phyloP scores from a whole-genome alignment of 139 green algal species.

The Haematococcus lacustris region DNA sequence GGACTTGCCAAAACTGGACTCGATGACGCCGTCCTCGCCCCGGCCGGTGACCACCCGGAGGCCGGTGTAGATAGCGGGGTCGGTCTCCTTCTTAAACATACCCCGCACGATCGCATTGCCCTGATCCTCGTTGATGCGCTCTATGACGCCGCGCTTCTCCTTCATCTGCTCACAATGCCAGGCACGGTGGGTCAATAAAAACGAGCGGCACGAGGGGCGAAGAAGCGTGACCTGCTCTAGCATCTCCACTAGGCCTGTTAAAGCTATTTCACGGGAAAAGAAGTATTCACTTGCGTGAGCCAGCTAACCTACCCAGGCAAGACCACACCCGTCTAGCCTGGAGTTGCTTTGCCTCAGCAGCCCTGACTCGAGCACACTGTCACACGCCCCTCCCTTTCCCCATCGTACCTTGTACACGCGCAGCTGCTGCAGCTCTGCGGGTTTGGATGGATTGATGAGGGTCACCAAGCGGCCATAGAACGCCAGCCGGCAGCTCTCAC shows the following conservation, averaged over 20 bases:
- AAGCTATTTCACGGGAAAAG: neutral
- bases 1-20: constrained; percentile 74
- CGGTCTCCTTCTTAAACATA: constrained; percentile 94
- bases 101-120: constrained; percentile 66
- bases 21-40: constrained; percentile 56
- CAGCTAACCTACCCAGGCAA: neutral
- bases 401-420: constrained; percentile 60
- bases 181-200: too few species aligned
- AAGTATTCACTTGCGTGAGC: neutral
- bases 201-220: too few species aligned
- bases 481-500: constrained; percentile 72
- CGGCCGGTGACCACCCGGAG: constrained; percentile 45
- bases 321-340: neutral
- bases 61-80: constrained; percentile 71
- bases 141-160: constrained; percentile 58
- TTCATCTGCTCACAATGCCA: constrained; percentile 67
- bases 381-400: too few species aligned
- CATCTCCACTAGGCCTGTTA: neutral
- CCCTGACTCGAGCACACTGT: neutral
- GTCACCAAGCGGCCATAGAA: constrained; percentile 73
- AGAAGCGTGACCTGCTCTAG: neutral
- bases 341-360: neutral
- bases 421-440: constrained; percentile 40
- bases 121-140: constrained; percentile 61
- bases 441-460: constrained; percentile 32